phyloP scores from a whole-genome alignment of 2,329 filamentous ascomycete genomes.

The Paraconiothyrium sp. region DNA sequence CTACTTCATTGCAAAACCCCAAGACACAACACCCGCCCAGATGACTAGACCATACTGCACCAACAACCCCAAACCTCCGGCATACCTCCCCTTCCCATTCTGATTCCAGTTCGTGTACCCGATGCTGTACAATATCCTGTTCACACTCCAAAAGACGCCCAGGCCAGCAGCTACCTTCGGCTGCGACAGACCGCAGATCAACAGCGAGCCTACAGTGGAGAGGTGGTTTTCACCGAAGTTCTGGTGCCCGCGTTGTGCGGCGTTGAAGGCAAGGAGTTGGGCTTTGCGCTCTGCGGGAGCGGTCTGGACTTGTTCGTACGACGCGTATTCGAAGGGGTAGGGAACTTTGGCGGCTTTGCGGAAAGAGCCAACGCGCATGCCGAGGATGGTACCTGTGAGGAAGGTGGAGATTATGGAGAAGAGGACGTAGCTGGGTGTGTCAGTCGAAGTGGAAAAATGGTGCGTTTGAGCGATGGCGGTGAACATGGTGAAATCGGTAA shows the following conservation, averaged over 20 bases:
- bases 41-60: constrained; percentile 41
- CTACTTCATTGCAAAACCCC: constrained; percentile 25
- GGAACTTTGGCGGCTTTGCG: constrained; percentile 63
- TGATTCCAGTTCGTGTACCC: constrained; percentile 56
- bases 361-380: constrained; percentile 54
- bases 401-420: constrained; percentile 64
- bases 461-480: not conserved
- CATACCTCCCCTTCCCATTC: constrained; percentile 56
- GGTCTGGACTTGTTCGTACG: constrained; percentile 60
- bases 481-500: constrained; percentile 7
- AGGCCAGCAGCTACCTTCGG: constrained; percentile 58
- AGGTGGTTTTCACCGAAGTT: constrained; percentile 69
- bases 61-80: constrained; percentile 47
- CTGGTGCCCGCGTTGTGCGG: constrained; percentile 56
- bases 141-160: constrained; percentile 61
- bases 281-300: constrained; percentile 52
- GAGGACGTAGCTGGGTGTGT: constrained; percentile 61
- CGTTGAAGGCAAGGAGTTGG: constrained; percentile 58
- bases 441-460: constrained; percentile 12
- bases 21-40: constrained; percentile 39
- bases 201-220: constrained; percentile 60
- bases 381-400: constrained; percentile 63
- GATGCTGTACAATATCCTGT: constrained; percentile 58
- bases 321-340: constrained; percentile 69
- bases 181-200: constrained; percentile 65